A percentile compares a stretch with the other conserved stretches of the same genome.
These are phyloP conservation scores for Yarrowia alimentaria DNA, from an alignment of 805 yeast genomes.

Conservation along the genomic window DNA sequence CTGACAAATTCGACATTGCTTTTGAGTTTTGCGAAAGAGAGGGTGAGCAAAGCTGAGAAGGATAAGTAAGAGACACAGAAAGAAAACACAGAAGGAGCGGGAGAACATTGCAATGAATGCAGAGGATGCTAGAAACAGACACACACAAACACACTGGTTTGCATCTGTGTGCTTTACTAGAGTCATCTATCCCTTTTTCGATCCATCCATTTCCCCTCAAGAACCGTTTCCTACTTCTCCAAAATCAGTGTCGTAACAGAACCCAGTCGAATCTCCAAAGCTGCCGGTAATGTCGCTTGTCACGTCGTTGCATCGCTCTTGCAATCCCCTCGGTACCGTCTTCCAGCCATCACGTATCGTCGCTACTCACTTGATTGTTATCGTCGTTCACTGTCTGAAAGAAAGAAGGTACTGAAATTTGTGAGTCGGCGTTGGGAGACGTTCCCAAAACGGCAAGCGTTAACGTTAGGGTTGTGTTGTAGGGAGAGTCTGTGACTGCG, in stretches of 20 bases:
- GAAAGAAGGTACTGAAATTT: constrained; percentile 28
- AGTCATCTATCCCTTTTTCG: too few species aligned
- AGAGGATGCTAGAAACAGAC: neutral
- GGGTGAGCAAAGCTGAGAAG: neutral
- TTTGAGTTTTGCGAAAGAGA: neutral
- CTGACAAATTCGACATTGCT: constrained; percentile 8
- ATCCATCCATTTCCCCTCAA: too few species aligned
- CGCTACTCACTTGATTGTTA: constrained; percentile 22
- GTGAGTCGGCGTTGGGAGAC: constrained; percentile 27
- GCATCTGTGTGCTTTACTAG: too few species aligned
- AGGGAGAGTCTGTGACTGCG: constrained; percentile 15
- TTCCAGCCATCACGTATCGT: neutral
- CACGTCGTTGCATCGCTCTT: neutral
- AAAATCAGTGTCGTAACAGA: too few species aligned
- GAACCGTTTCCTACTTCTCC: too few species aligned
- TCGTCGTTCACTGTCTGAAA: constrained; percentile 26
- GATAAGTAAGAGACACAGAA: neutral
- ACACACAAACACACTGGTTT: too few species aligned
- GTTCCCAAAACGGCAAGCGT: constrained; percentile 4
- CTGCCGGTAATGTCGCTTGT: too few species aligned
- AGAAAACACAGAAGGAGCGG: too few species aligned
- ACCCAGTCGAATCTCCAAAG: too few species aligned
- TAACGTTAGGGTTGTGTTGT: constrained; percentile 5
- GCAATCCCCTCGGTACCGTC: too few species aligned
- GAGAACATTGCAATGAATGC: too few species aligned